Conservation (phyloP, 1,284 basidiomycete genomes). For the Cutaneotrichosporon cavernicola region DNA sequence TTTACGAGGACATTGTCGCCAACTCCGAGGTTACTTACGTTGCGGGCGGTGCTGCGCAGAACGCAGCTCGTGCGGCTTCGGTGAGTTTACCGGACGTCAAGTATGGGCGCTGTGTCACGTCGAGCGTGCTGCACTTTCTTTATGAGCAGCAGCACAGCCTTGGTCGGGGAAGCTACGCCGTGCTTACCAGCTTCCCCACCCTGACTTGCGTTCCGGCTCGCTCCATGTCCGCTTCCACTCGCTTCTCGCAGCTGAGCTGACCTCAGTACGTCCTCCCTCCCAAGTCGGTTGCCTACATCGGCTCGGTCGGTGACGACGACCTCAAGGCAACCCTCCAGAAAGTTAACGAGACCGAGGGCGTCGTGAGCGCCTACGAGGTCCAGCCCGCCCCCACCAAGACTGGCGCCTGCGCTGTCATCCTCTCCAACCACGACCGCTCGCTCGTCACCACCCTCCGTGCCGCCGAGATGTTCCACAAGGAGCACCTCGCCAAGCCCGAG, state of each 20-base stretch:
- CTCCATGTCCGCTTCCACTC: background rate
- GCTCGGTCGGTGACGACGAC: conserved; percentile 89
- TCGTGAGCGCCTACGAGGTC: conserved; percentile 86
- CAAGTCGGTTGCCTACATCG: conserved; percentile 91
- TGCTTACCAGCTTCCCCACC: background rate
- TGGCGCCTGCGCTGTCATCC: conserved; percentile 93
- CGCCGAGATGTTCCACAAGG: conserved; percentile 82
- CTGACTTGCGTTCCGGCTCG: background rate
- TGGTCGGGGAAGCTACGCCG: no score
- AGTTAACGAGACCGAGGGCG: conserved; percentile 92
- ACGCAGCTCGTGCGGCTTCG: conserved; percentile 91
- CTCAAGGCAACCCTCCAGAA: conserved; percentile 83
- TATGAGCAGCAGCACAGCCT: background rate
- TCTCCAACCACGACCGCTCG: conserved; percentile 91
- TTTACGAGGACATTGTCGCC: conserved; percentile 84
- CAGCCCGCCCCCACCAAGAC: conserved; percentile 76
- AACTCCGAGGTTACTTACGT: conserved; percentile 83
- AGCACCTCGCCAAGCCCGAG: conserved; percentile 73
- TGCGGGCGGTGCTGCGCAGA: conserved; percentile 95
- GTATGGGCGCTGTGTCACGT: background rate
- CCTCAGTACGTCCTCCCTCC: conserved; percentile 80
- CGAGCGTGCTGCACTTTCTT: background rate
- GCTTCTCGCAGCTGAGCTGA: conserved; percentile 8
- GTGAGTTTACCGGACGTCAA: conserved; percentile 59
- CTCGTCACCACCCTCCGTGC: conserved; percentile 86